Evolutionary conservation across 495 filamentous ascomycete genomes (phyloP), one percentile per base, ranked within the genome.

Genomic region (Penicillium goetzii): DNA sequence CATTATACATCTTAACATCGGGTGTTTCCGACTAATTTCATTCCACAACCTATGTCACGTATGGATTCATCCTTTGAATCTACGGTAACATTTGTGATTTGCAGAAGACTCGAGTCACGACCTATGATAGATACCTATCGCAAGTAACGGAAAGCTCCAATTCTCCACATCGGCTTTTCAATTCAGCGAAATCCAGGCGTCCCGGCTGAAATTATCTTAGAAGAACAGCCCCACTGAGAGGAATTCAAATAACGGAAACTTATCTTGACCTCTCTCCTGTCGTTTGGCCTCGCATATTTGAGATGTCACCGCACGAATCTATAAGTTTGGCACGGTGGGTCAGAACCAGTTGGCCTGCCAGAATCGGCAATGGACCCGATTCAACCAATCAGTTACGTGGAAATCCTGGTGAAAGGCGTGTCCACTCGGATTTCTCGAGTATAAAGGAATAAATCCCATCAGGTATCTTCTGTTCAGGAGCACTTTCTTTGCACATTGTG

Each of bases 351-450:
- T 40, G 19, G 17, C 5, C 54, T 56, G 56, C 62, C 51, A 32
- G 28, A 80, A 51, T 41, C 3, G 53, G 60, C 1, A 56, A 30
- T 57, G 23, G 38, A 62, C 28, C 38, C 60, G 60, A 62, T 57
- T 50, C 33, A 47, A 57, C 60, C 60, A 62, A 62, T 62, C 36
- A 17, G 7, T 38, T 38, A 11, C 15, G 15, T 17, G 25, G 28
- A 26, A 17, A 32, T 30, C 8, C 5, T 30, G 15, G 2, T 45
- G 4, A 8, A n/a, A 25, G 28, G 26, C 23, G 25, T 47, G 17
- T 26, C 8, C 56, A 23, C 21, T 45, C 15, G 8, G 2, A 28
- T 11, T 43, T 33, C 25, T 30, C 28, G 19, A 19, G 34, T 58
- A 43, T 43, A 58, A 45, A 58, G 14, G 4, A 10, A 19, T 47